Conservation (phyloP, 2,329 filamentous ascomycete genomes). For the Phaeosphaeria sp. region DNA sequence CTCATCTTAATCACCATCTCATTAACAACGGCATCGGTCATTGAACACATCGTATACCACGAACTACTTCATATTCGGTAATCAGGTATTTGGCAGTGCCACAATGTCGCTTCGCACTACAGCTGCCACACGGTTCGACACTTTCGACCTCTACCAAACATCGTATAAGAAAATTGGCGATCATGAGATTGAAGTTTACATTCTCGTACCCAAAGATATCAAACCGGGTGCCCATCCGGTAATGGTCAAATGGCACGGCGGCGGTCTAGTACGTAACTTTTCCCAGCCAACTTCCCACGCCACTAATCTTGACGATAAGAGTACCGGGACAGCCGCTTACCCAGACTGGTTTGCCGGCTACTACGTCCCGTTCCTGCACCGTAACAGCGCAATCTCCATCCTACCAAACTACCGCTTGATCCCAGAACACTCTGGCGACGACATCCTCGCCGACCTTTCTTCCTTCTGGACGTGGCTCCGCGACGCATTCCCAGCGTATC, state of each 20-base stretch:
- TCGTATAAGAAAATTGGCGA: slow-evolving; percentile 51
- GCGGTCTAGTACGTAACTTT: slow-evolving; percentile 46
- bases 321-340: slow-evolving; percentile 35
- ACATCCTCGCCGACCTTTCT: slow-evolving; percentile 56
- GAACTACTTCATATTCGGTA: neutral
- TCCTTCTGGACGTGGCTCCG: slow-evolving; percentile 58
- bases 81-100: neutral
- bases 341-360: slow-evolving; percentile 38
- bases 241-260: slow-evolving; percentile 54
- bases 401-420: slow-evolving; percentile 59
- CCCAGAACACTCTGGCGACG: slow-evolving; percentile 55
- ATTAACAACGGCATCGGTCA: too few species aligned
- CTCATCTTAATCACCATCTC: too few species aligned
- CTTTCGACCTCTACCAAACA: slow-evolving; percentile 50
- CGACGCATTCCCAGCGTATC: slow-evolving; percentile 10
- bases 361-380: slow-evolving; percentile 48
- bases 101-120: slow-evolving; percentile 14
- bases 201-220: slow-evolving; percentile 50
- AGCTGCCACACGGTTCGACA: slow-evolving; percentile 38
- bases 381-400: slow-evolving; percentile 53
- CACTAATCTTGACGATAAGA: slow-evolving; percentile 8
- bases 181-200: slow-evolving; percentile 45
- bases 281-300: neutral
- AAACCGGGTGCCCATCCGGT: slow-evolving; percentile 46
- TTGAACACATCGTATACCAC: too few species aligned